Evolutionary conservation across 345 rosid genomes (phyloP).

Genomic region (Isatis tinctoria): DNA sequence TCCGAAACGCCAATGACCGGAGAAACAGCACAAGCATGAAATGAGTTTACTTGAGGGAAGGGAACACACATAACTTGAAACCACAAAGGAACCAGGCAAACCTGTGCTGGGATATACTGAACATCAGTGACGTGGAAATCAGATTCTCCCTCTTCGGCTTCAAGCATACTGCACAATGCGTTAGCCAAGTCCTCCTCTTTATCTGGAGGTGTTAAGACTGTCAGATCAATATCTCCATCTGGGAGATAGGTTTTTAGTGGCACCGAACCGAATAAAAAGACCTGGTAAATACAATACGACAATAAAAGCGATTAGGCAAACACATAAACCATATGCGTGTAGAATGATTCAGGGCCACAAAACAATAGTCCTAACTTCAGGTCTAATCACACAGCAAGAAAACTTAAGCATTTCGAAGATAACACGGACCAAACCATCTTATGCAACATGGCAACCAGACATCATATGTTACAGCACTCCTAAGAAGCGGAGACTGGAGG

Average conservation of each 20-base stretch:
- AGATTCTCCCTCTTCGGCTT: conserved; percentile 39
- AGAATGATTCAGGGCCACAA: background rate
- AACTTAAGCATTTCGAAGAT: background rate
- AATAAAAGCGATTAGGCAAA: background rate
- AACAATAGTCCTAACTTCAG: background rate
- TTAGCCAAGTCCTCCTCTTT: conserved; percentile 54
- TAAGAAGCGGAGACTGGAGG: background rate
- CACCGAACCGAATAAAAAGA: conserved; percentile 68
- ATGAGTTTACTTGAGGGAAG: background rate
- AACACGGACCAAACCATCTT: background rate
- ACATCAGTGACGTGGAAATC: conserved; percentile 53
- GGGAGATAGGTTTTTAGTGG: conserved; percentile 87
- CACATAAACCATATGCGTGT: background rate
- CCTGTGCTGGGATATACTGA: conserved; percentile 73
- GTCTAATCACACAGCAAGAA: background rate
- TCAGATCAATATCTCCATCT: conserved; percentile 95
- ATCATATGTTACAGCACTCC: background rate
- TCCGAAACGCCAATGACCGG: background rate
- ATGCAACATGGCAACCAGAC: background rate
- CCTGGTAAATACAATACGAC: conserved; percentile 37
- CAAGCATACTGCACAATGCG: conserved; percentile 42
- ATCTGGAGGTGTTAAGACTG: conserved; percentile 47
- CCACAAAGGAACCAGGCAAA: conserved; percentile 17
- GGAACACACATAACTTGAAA: background rate
- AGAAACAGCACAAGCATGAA: background rate